Evolutionary conservation across 179 eudicot genomes (phyloP).

Genomic region (Beta lomatogona): DNA sequence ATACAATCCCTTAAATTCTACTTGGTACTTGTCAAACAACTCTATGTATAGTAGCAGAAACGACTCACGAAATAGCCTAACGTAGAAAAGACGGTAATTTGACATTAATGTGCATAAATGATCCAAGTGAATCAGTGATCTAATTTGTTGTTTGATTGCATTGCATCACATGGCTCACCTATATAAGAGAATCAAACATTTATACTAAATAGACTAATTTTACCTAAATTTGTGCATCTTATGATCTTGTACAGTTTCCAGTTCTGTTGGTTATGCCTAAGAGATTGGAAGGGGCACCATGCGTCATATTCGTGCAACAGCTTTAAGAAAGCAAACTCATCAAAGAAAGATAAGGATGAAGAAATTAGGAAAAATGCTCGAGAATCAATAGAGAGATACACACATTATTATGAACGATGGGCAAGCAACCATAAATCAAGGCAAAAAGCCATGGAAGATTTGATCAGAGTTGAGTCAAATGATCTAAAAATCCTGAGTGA

Average conservation of each 20-base stretch:
- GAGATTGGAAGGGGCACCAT: not conserved
- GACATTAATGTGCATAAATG: too few relatives aligned
- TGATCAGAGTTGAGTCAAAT: not conserved
- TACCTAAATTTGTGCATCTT: not conserved
- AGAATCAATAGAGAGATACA: slow-evolving; percentile 49
- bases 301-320: not conserved
- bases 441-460: slow-evolving; percentile 48
- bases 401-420: slow-evolving; percentile 82
- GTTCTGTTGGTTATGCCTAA: not conserved
- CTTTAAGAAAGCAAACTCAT: slow-evolving; percentile 15
- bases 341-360: slow-evolving; percentile 43
- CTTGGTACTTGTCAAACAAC: too few relatives aligned
- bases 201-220: too few relatives aligned
- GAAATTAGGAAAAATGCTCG: slow-evolving; percentile 54
- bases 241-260: not conserved
- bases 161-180: too few relatives aligned
- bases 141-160: too few relatives aligned
- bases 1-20: too few relatives aligned
- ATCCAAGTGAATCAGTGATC: too few relatives aligned
- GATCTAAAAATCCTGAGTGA: slow-evolving; percentile 31
- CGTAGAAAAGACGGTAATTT: too few relatives aligned
- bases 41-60: too few relatives aligned
- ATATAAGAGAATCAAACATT: too few relatives aligned
- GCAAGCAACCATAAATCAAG: slow-evolving; percentile 52
- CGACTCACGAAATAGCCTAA: too few relatives aligned